phyloP scores from a whole-genome alignment of 306 rosid genomes.

The Bauhinia variegata region DNA sequence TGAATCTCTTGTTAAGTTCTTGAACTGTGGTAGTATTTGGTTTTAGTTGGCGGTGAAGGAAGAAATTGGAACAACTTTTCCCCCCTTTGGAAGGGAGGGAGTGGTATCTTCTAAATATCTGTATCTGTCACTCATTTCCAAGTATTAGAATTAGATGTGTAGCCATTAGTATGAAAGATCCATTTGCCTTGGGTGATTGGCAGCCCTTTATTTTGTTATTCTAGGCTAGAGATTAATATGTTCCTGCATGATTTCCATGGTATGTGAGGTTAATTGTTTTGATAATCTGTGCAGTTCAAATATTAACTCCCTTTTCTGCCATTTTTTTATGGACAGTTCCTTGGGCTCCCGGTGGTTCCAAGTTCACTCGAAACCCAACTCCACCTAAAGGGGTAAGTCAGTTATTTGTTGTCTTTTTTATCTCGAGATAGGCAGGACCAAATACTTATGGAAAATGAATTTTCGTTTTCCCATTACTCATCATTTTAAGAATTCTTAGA shows the following conservation, averaged over 20 bases:
- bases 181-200: not conserved
- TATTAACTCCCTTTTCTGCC: conserved; percentile 19
- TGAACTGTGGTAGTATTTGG: not conserved
- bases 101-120: not conserved
- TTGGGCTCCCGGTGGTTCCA: conserved; percentile 99
- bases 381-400: conserved; percentile 90
- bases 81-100: not conserved
- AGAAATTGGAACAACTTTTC: not conserved
- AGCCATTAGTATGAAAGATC: not conserved
- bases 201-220: not conserved
- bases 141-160: not conserved
- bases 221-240: not conserved
- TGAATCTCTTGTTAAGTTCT: not conserved
- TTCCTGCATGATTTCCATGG: not conserved
- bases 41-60: not conserved
- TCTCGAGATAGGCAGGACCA: no score
- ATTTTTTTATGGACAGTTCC: conserved; percentile 66
- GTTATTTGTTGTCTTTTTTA: not conserved
- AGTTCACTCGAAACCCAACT: conserved; percentile 87
- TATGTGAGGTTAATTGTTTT: conserved; percentile 2
- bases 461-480: conserved; percentile 11
- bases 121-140: not conserved
- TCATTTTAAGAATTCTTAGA: not conserved
- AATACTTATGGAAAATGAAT: no score
- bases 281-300: conserved; percentile 8